These are phyloP conservation scores for Patellaria atrata DNA, from an alignment of 495 filamentous ascomycete genomes.

Conservation along the genomic window DNA sequence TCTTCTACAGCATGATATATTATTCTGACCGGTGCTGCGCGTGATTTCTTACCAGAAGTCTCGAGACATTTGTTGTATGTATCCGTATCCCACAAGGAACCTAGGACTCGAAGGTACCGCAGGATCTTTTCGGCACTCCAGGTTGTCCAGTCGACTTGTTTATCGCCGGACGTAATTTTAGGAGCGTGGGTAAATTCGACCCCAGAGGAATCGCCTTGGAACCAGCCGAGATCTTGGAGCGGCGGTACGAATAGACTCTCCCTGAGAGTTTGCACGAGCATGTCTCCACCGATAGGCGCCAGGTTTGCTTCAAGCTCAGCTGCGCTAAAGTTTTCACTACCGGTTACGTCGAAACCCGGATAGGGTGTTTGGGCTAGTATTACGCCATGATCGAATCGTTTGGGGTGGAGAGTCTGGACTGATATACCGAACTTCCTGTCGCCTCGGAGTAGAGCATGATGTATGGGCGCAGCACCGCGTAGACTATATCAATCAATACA, in stretches of 20 bases:
- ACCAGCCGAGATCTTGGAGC: constrained; percentile 31
- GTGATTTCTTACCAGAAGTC: too few species aligned
- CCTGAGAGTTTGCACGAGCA: constrained; percentile 25
- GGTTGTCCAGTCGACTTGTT: constrained; percentile 38
- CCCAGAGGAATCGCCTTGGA: too few species aligned
- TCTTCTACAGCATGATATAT: too few species aligned
- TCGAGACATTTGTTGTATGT: constrained; percentile 2
- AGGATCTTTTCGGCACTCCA: constrained; percentile 36
- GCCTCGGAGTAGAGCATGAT: constrained; percentile 55
- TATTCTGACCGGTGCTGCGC: too few species aligned
- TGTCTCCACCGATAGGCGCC: constrained; percentile 24
- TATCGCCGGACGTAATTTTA: constrained; percentile 40
- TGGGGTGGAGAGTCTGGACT: constrained; percentile 68
- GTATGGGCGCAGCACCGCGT: constrained; percentile 50
- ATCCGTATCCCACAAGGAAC: constrained; percentile 39
- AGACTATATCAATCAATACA: constrained; percentile 37
- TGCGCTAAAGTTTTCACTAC: constrained; percentile 17
- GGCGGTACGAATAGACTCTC: constrained; percentile 52
- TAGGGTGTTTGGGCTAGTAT: constrained; percentile 53
- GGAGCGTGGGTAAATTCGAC: too few species aligned
- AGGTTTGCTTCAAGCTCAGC: constrained; percentile 29
- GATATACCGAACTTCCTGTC: constrained; percentile 50
- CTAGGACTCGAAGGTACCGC: constrained; percentile 36
- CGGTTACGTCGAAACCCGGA: constrained; percentile 38
- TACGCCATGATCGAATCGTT: constrained; percentile 59